Conservation (phyloP, 1,139 yeast genomes). For the Diutina scorzettiae region DNA sequence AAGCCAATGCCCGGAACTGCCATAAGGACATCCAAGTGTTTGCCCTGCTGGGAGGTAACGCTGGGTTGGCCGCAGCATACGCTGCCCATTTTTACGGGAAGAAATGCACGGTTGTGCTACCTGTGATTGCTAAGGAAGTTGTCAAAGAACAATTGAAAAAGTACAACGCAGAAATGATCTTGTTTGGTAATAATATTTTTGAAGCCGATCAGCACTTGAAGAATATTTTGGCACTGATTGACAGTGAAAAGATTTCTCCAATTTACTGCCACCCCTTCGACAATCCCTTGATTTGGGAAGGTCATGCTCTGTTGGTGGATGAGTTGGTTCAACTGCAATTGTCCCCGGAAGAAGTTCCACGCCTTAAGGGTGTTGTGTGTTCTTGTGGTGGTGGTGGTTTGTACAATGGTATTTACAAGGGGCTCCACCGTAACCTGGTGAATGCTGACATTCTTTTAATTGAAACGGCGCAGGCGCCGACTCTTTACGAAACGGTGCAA, state of each 20-base stretch:
- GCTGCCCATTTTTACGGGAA: conserved; percentile 18
- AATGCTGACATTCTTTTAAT: conserved; percentile 16
- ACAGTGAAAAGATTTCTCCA: conserved; percentile 12
- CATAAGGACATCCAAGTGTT: conserved; percentile 17
- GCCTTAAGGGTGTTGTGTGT: conserved; percentile 25
- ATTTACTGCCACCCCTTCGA: conserved; percentile 34
- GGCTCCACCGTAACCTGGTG: conserved; percentile 14
- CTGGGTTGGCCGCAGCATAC: conserved; percentile 36
- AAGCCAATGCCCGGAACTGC: neutral
- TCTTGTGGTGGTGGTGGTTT: conserved; percentile 35
- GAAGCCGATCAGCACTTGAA: conserved; percentile 26
- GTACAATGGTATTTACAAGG: conserved; percentile 26
- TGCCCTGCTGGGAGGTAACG: conserved; percentile 35
- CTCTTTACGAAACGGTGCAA: conserved; percentile 21
- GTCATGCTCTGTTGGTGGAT: conserved; percentile 25
- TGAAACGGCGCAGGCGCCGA: conserved; percentile 30
- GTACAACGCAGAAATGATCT: conserved; percentile 20
- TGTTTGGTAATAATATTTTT: conserved; percentile 23
- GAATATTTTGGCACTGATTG: conserved; percentile 12
- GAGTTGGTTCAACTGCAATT: conserved; percentile 18
- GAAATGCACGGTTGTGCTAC: conserved; percentile 30
- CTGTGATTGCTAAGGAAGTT: conserved; percentile 16
- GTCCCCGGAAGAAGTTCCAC: conserved; percentile 10
- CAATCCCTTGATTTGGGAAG: conserved; percentile 27
- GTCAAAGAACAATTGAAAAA: conserved; percentile 16